These are phyloP conservation scores for Fusarium tjaetaba DNA, from an alignment of 2,329 filamentous ascomycete species.

Conservation along the genomic window DNA sequence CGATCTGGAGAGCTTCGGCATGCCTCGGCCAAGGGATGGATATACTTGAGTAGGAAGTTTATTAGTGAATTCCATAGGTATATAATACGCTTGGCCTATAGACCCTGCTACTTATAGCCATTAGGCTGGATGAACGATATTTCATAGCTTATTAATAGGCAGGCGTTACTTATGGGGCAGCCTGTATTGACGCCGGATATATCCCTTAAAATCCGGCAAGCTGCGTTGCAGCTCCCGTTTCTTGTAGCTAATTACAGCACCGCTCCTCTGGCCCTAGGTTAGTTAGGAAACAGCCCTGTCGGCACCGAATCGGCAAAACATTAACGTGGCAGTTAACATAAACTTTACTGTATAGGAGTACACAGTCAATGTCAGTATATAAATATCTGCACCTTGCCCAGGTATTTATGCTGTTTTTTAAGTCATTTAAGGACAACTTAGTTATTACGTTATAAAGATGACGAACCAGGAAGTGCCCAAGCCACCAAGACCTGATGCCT, in stretches of 20 bases:
- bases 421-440: too few relatives aligned
- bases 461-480: background rate
- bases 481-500: background rate
- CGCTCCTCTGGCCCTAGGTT: background rate
- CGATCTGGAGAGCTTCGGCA: too few relatives aligned
- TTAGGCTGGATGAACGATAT: background rate
- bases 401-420: too few relatives aligned
- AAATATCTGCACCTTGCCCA: background rate
- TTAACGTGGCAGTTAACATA: background rate
- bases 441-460: background rate
- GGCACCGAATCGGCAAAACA: background rate
- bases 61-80: too few relatives aligned
- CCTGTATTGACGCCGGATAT: background rate
- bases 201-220: background rate
- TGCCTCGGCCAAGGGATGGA: too few relatives aligned
- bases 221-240: background rate
- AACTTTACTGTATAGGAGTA: background rate
- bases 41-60: too few relatives aligned
- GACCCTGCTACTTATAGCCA: background rate
- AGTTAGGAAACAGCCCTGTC: background rate
- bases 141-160: background rate
- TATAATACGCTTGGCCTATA: too few relatives aligned
- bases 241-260: background rate
- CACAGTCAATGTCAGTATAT: background rate
- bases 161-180: background rate